Base-by-base conservation (phyloP, 1,284 basidiomycete species). In the Cutaneotrichosporon sp. region DNA sequence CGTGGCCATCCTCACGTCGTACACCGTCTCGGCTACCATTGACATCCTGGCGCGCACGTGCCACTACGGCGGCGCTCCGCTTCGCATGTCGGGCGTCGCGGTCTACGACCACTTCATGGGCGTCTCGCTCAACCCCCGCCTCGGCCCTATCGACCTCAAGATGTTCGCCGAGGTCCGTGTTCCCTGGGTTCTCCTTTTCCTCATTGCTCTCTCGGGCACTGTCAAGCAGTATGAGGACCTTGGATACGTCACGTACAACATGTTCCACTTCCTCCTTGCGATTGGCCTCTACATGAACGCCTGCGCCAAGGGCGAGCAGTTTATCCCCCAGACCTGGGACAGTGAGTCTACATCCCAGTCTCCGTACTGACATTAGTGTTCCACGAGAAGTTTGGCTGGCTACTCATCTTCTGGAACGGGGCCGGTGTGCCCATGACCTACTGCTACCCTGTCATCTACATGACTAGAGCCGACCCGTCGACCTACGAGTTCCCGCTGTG, bases 81-180 rank as follows among this genome's bases (percentile, higher is more conserved):
- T 93, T 46, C 83, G 94, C 61, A 94, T 97, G 88, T 91, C 88
- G 15, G 92, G 91, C 49, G 94, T 85, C 77, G 83, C 88, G 75
- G 81, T 93, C 62, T 99, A 96, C 72, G 92, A 96, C 67, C 86
- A 91, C 60, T 94, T 91, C 77, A 97, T 97, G 92, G 96, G 96
- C 44, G 91, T 92, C 36, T 82, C 81, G 50, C 80, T 99, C 60
- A 98, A 97, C 78, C 96, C 96, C 13, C 84, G 94, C 55, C 82
- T 98, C 60, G 91, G 92, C n/a, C 80, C 81, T 34, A 82, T 98
- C 63, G 94, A 97, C 76, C 79, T 98, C 69, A 98, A 98, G 80
- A 97, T 99, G 93, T 98, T 93, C 84, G 90, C 90, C 22, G 94
- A 98, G 75, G 94, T 99, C 54, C 84, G 96, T 48, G 90, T 99